phyloP scores from a whole-genome alignment of 306 rosid genomes.

The Mimosa pudica region DNA sequence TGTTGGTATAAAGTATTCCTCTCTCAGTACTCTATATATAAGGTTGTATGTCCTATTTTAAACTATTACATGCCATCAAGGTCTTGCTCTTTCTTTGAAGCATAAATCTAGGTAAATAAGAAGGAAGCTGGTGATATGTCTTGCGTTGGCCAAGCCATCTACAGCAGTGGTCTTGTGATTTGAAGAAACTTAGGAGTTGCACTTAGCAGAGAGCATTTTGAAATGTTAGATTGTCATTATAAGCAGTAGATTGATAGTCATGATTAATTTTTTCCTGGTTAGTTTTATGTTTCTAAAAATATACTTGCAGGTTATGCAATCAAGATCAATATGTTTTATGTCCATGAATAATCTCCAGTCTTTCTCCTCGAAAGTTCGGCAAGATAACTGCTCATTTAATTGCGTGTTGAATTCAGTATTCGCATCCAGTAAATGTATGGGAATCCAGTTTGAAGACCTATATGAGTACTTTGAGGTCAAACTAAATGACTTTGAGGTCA shows the following conservation, averaged over 20 bases:
- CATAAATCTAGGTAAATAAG: background rate
- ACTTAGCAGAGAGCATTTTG: background rate
- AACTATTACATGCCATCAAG: background rate
- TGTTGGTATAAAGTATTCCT: background rate
- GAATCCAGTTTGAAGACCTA: conserved; percentile 58
- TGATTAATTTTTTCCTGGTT: background rate
- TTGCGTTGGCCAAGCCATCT: background rate
- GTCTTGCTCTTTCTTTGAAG: background rate
- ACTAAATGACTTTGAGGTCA: conserved; percentile 69
- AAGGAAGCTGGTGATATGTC: background rate
- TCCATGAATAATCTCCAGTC: conserved; percentile 46
- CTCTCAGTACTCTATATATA: background rate
- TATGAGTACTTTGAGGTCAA: conserved; percentile 63
- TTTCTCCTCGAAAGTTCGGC: conserved; percentile 44
- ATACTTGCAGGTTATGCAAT: conserved; percentile 57
- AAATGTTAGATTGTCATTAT: background rate
- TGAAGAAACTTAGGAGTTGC: background rate
- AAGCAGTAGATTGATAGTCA: background rate
- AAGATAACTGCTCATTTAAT: conserved; percentile 41
- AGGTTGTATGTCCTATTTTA: background rate
- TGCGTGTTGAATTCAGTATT: conserved; percentile 50
- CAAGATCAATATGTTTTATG: conserved; percentile 51
- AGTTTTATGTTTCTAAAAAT: conserved; percentile 26
- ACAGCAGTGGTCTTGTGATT: background rate
- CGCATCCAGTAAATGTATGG: conserved; percentile 32